phyloP scores from a whole-genome alignment of 352 stramenopile species.

The Thalassiosira oceanica region DNA sequence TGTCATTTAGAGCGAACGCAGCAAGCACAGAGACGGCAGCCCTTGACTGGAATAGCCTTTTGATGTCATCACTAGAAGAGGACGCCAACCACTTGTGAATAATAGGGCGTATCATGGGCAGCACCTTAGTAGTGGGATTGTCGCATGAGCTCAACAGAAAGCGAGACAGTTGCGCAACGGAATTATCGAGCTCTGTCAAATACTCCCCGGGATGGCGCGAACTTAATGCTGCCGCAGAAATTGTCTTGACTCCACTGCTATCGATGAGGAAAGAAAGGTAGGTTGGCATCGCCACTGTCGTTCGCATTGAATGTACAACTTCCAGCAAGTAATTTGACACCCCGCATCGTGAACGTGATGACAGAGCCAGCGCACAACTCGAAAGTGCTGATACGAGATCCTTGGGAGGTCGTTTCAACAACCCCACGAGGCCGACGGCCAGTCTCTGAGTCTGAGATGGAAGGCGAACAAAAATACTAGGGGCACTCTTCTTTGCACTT shows the following conservation, averaged over 20 bases:
- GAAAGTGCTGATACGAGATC: slow-evolving; percentile 35
- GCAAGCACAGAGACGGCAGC: slow-evolving; percentile 42
- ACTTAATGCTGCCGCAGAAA: not conserved
- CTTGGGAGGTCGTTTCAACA: slow-evolving; percentile 49
- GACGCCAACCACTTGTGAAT: slow-evolving; percentile 35
- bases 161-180: slow-evolving; percentile 27
- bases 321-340: slow-evolving; percentile 54
- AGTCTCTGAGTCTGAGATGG: slow-evolving; percentile 54
- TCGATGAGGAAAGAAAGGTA: slow-evolving; percentile 70
- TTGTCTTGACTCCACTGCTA: slow-evolving; percentile 38
- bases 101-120: slow-evolving; percentile 44
- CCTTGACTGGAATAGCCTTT: slow-evolving; percentile 18
- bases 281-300: slow-evolving; percentile 58
- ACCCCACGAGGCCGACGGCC: slow-evolving; percentile 50
- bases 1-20: slow-evolving; percentile 44
- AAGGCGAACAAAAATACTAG: slow-evolving; percentile 65
- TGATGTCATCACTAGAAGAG: not conserved
- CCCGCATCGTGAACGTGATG: slow-evolving; percentile 24
- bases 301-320: slow-evolving; percentile 56
- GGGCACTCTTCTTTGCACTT: slow-evolving; percentile 19
- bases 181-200: slow-evolving; percentile 8
- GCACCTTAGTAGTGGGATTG: slow-evolving; percentile 23
- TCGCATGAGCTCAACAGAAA: slow-evolving; percentile 41
- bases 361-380: slow-evolving; percentile 29
- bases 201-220: too few relatives aligned